phyloP scores from a whole-genome alignment of 1,139 yeast species.

The Saccharomyces hybrid region DNA sequence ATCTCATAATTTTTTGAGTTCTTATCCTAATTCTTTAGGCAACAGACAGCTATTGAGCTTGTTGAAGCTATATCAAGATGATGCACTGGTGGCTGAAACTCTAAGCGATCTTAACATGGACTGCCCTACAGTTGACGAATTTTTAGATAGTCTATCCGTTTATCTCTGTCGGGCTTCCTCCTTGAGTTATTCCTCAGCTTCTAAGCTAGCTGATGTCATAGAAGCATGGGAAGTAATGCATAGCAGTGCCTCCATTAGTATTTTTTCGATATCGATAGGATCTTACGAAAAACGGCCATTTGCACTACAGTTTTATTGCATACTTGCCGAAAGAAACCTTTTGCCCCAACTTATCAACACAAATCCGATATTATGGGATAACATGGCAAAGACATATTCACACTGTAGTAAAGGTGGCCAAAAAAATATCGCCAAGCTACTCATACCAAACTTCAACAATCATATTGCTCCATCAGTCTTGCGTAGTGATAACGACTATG shows the following conservation, averaged over 20 bases:
- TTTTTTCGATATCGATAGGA: background rate
- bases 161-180: background rate
- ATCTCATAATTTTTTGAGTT: conserved; percentile 4
- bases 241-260: background rate
- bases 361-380: background rate
- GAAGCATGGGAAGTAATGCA: background rate
- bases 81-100: conserved; percentile 6
- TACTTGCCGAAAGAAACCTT: conserved; percentile 8
- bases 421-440: background rate
- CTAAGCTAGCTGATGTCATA: background rate
- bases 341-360: background rate
- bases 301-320: conserved; percentile 1
- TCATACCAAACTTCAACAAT: background rate
- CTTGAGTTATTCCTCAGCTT: background rate
- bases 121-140: background rate
- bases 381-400: background rate
- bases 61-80: conserved; percentile 9
- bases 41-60: conserved; percentile 10
- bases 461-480: background rate
- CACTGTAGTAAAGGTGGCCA: background rate
- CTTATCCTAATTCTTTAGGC: conserved; percentile 9
- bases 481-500: background rate
- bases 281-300: conserved; percentile 1
- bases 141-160: background rate
- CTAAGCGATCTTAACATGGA: conserved; percentile 8